Evolutionary conservation across 495 filamentous ascomycete genomes (phyloP).

Genomic region (Parathielavia hyrcaniae): DNA sequence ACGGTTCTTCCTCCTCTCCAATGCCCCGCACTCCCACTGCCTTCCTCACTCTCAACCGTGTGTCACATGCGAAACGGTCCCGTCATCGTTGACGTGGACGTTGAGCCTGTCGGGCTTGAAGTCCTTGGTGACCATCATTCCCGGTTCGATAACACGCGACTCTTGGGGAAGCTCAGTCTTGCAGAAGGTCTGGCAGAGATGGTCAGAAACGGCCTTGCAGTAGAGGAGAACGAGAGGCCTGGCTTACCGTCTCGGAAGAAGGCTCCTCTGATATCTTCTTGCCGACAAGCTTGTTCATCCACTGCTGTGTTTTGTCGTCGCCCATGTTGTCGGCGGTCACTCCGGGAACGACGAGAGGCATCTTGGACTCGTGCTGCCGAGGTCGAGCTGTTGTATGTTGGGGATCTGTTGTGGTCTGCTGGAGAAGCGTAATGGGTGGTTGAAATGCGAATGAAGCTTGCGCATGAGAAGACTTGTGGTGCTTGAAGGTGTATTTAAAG

Average conservation of each 20-base stretch:
- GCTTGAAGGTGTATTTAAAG: too few relatives aligned
- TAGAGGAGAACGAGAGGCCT: not conserved
- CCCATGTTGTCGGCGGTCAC: constrained; percentile 53
- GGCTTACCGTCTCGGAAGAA: constrained; percentile 42
- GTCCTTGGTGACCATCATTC: constrained; percentile 56
- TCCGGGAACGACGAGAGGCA: constrained; percentile 80
- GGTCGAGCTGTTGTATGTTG: not conserved
- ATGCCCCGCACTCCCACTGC: not conserved
- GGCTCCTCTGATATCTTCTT: constrained; percentile 53
- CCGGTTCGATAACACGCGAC: constrained; percentile 62
- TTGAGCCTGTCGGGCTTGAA: constrained; percentile 58
- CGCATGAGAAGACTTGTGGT: too few relatives aligned
- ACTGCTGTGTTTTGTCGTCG: constrained; percentile 53
- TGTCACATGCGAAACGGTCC: constrained; percentile 64
- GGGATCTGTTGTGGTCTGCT: not conserved
- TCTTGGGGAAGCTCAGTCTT: constrained; percentile 64
- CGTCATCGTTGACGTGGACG: constrained; percentile 64
- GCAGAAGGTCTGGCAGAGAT: constrained; percentile 56
- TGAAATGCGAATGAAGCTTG: not conserved
- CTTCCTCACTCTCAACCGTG: constrained; percentile 40
- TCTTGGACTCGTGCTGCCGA: constrained; percentile 37
- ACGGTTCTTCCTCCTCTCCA: not conserved
- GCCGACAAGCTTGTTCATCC: constrained; percentile 67
- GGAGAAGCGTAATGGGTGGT: not conserved
- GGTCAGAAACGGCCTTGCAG: constrained; percentile 1